phyloP scores from a whole-genome alignment of 2,329 filamentous ascomycete genomes.

The Penicillium sp. region DNA sequence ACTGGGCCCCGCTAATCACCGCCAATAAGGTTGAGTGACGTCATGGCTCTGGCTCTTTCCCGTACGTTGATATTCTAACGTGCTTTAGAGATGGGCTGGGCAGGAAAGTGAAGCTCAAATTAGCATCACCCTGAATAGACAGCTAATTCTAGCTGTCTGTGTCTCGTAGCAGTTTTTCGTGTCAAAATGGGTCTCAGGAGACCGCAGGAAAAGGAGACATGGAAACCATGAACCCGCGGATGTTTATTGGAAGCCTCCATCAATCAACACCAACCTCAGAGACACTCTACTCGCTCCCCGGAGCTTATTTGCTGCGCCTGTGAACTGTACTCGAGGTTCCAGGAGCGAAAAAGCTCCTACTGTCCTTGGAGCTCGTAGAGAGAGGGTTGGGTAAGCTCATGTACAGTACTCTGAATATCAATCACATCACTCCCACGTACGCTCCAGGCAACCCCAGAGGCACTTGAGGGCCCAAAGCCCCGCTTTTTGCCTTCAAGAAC shows the following conservation, averaged over 20 bases:
- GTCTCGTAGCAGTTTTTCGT: neutral
- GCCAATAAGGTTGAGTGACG: conserved; percentile 1
- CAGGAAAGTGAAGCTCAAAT: neutral
- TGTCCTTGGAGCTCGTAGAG: too few species aligned
- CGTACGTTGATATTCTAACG: neutral
- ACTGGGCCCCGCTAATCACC: neutral
- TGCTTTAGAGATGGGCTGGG: neutral
- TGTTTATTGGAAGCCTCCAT: neutral
- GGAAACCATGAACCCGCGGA: neutral
- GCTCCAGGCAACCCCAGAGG: neutral
- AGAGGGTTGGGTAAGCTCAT: too few species aligned
- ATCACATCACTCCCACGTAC: too few species aligned
- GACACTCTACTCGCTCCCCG: neutral
- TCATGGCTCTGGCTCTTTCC: conserved; percentile 1
- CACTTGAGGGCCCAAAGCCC: neutral
- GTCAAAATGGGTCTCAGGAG: neutral
- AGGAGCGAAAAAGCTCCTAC: neutral
- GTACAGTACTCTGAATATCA: too few species aligned
- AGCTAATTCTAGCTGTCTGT: neutral
- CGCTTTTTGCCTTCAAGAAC: neutral
- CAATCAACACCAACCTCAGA: neutral
- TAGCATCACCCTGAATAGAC: neutral
- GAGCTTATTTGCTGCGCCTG: neutral
- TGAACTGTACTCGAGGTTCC: neutral
- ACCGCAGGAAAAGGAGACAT: neutral